These are phyloP conservation scores for Salvia sclarea DNA, from an alignment of 305 asterid species.

Conservation along the genomic window DNA sequence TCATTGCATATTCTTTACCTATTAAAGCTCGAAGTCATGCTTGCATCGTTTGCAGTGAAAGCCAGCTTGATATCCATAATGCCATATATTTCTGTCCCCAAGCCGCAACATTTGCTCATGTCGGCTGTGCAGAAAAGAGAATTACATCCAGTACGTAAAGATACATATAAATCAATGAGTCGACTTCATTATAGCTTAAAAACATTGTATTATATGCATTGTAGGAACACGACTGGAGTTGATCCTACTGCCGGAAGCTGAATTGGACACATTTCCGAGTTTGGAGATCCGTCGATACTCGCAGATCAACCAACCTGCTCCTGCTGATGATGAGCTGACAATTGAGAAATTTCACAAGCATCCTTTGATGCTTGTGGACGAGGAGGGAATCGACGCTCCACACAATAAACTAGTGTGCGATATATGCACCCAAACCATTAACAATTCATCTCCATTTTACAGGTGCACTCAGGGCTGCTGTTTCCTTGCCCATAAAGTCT, in stretches of 20 bases:
- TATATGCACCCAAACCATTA: slow-evolving; percentile 11
- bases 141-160: background rate
- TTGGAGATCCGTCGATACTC: slow-evolving; percentile 5
- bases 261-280: background rate
- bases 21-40: background rate
- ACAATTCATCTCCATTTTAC: background rate
- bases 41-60: background rate
- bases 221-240: background rate
- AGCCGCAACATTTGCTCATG: background rate
- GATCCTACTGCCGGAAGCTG: slow-evolving; percentile 12
- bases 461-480: background rate
- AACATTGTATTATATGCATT: background rate
- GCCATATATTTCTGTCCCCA: slow-evolving; percentile 6
- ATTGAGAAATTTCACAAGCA: slow-evolving; percentile 17
- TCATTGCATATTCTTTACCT: slow-evolving; percentile 8
- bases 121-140: background rate
- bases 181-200: no score
- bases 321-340: background rate
- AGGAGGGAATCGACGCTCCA: background rate
- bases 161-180: no score
- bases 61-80: background rate
- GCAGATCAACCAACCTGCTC: no score
- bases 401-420: no score
- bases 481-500: background rate
- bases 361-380: slow-evolving; percentile 13